Base-by-base conservation (phyloP, 305 asterid species). In the Stenogyne calaminthoides region DNA sequence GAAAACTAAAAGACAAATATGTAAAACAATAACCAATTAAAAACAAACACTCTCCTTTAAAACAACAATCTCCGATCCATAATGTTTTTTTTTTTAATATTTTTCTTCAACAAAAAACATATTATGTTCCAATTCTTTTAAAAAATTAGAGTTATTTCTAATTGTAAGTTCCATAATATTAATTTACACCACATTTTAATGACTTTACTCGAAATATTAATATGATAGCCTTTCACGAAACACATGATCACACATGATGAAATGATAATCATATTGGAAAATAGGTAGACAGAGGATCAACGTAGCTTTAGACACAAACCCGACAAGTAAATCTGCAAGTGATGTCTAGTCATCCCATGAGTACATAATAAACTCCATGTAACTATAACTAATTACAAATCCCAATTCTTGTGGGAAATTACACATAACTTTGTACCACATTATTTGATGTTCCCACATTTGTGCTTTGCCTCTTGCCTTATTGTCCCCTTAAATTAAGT, bases 331-430 rank as follows among this genome's bases (percentile, higher is more conserved):
- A 81, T 74, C 63, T 12, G 16, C 5, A 22, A 25, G 69, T 72
- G 76, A 58, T 63, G 81, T 72, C 78, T n/a, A n/a, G n/a, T 57
- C 49, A 42, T 80, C 74, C 55, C 25, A 60, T 65, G 62, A 32
- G 22, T 57, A 14, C 67, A 68, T 63, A 8, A 39, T 40, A 29
- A 71, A 65, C 29, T 64, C 9, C 14, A 39, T 3, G 6, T 64
- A 52, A 47, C 10, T 49, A 15, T 11, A 55, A 29, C 58, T 20
- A 66, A 57, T 32, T 34, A 57, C 27, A 40, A 15, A 27, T 44
- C 65, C 42, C 59, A 64, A 73, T n/a, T 64, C 47, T 40, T 66
- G 29, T 54, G 69, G 63, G 32, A 67, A 36, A n/a, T 78, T 49
- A 19, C 49, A 55, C 71, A 64, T 29, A 11, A 47, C 20, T 32